Conservation (phyloP, 164 flowering plant genomes). For the Sextonia rubra region DNA sequence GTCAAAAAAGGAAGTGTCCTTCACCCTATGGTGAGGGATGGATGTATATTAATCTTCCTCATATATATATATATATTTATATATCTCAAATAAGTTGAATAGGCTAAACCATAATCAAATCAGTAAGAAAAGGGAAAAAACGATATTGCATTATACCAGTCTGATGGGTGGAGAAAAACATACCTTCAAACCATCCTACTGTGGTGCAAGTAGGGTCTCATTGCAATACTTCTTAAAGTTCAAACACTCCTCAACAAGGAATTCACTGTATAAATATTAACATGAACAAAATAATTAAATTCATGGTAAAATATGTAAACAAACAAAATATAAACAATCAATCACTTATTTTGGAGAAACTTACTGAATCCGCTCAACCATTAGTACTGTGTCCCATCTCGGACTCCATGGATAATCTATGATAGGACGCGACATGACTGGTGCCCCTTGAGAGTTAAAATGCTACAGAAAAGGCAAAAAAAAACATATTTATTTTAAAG, state of each 20-base stretch:
- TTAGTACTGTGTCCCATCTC: conserved; percentile 72
- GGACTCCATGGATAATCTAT: conserved; percentile 94
- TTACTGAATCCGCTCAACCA: conserved; percentile 85
- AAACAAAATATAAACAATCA: background rate
- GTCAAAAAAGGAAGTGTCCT: too few relatives aligned
- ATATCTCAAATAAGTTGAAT: background rate
- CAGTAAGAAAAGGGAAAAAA: background rate
- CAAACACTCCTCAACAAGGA: conserved; percentile 66
- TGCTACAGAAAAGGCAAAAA: conserved; percentile 48
- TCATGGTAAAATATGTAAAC: background rate
- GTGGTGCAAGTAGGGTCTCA: conserved; percentile 42
- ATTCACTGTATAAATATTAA: conserved; percentile 52
- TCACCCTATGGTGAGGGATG: too few relatives aligned
- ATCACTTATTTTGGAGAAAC: conserved; percentile 17
- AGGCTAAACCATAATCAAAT: background rate
- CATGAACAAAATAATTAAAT: background rate
- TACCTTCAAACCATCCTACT: background rate
- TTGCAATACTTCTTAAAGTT: conserved; percentile 83
- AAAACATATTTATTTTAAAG: too few relatives aligned
- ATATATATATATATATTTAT: too few relatives aligned
- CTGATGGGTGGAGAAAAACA: background rate
- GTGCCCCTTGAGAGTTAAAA: conserved; percentile 50
- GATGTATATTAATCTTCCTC: too few relatives aligned
- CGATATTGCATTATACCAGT: background rate
- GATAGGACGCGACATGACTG: conserved; percentile 52